Percentiles rank a stretch among this genome's conserved stretches.
phyloP scores from a whole-genome alignment of 2,329 filamentous ascomycete species.

The Aspergillus texensis region DNA sequence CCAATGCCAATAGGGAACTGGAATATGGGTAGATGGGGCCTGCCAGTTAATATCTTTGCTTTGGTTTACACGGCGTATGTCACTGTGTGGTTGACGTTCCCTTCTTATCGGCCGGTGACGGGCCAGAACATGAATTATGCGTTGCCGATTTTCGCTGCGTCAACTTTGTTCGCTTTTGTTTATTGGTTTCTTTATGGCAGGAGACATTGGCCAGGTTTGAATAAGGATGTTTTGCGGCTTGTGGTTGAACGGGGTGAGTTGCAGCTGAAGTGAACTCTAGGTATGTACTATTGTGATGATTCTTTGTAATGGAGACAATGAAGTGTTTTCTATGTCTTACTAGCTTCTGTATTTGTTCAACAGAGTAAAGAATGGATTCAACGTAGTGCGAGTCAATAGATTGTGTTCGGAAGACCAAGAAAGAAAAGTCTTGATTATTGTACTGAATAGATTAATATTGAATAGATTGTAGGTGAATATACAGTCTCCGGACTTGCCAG shows the following conservation, averaged over 20 bases:
- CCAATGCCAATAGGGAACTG: slow-evolving; percentile 26
- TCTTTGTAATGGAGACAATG: background rate
- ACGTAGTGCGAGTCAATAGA: too few species aligned
- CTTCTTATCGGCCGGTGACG: slow-evolving; percentile 7
- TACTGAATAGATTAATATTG: too few species aligned
- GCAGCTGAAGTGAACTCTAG: background rate
- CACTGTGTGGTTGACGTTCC: slow-evolving; percentile 1
- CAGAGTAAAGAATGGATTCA: too few species aligned
- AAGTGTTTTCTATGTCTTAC: too few species aligned
- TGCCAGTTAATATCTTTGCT: slow-evolving; percentile 39
- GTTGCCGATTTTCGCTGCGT: background rate
- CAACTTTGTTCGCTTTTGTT: background rate
- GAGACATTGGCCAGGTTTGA: slow-evolving; percentile 1
- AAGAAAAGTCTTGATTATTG: too few species aligned
- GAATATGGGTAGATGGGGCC: slow-evolving; percentile 24
- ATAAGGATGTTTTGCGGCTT: slow-evolving; percentile 4
- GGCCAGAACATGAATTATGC: slow-evolving; percentile 11
- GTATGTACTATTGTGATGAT: background rate
- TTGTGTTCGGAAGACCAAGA: too few species aligned
- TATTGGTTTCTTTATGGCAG: slow-evolving; percentile 5
- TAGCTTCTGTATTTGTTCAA: too few species aligned
- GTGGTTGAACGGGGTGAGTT: slow-evolving; percentile 7
- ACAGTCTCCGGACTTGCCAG: too few species aligned
- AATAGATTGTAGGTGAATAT: too few species aligned
- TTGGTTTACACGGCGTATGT: slow-evolving; percentile 26